A percentile compares a stretch with the other conserved stretches of the same genome.
These are phyloP conservation scores for Plasmodium cynomolgi DNA, from an alignment of 169 alveolate species.

Conservation along the genomic window DNA sequence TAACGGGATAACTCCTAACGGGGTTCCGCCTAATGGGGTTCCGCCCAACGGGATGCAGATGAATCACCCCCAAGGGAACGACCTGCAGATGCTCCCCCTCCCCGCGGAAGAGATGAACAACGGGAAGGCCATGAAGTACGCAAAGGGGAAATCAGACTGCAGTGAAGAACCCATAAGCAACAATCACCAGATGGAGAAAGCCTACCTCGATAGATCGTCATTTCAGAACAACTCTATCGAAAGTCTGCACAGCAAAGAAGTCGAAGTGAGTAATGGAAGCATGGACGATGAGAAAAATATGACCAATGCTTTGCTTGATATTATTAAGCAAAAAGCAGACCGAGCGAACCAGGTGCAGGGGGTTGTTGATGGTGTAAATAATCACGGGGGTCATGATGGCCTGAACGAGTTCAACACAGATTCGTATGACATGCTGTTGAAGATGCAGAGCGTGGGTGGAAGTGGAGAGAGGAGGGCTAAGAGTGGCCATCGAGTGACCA, in stretches of 20 bases:
- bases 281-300: constrained; percentile 28
- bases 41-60: not conserved
- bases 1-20: not conserved
- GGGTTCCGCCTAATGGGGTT: not conserved
- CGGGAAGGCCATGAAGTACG: not conserved
- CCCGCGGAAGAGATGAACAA: not conserved
- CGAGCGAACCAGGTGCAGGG: not conserved
- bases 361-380: not conserved
- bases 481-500: not conserved
- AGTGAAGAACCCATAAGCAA: not conserved
- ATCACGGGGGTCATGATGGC: not conserved
- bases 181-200: not conserved
- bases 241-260: not conserved
- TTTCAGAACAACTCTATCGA: constrained; percentile 6
- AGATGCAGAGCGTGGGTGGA: constrained; percentile 25
- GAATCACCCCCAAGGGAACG: not conserved
- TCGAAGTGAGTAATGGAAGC: not conserved
- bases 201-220: not conserved
- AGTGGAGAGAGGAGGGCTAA: constrained; percentile 14
- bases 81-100: not conserved
- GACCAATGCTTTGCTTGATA: constrained; percentile 27
- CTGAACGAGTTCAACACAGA: constrained; percentile 5
- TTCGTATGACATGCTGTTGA: constrained; percentile 33
- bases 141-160: not conserved
- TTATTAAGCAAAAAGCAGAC: constrained; percentile 21